A percentile compares a stretch with the other conserved stretches of the same genome.
Conservation (phyloP, 768 basidiomycete species). For the Auriscalpium vulgare region DNA sequence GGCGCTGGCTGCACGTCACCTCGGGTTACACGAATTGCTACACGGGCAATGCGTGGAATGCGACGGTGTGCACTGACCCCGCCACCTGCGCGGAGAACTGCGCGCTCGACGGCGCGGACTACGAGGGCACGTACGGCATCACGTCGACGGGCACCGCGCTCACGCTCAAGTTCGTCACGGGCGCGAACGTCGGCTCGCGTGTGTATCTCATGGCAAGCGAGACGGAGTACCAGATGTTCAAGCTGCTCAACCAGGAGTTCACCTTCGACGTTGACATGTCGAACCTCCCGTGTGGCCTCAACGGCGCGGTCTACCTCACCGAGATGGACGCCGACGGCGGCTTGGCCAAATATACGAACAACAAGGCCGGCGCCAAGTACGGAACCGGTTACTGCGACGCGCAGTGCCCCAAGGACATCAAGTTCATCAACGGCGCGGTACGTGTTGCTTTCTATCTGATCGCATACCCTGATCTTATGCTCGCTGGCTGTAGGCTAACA, state of each 20-base stretch:
- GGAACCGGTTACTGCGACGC: constrained; percentile 63
- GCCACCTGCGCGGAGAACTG: constrained; percentile 35
- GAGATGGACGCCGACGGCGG: constrained; percentile 57
- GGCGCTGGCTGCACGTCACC: constrained; percentile 33
- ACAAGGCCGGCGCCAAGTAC: constrained; percentile 54
- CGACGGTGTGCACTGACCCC: constrained; percentile 41
- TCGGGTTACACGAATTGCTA: constrained; percentile 36
- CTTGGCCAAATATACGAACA: constrained; percentile 36
- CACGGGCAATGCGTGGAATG: constrained; percentile 50
- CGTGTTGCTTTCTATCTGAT: constrained; percentile 11
- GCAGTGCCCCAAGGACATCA: constrained; percentile 51
- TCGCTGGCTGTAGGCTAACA: constrained; percentile 33
- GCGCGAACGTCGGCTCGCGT: constrained; percentile 28
- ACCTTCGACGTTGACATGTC: constrained; percentile 54
- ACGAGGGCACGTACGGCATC: constrained; percentile 26
- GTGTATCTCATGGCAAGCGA: constrained; percentile 44
- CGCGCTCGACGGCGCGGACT: constrained; percentile 28
- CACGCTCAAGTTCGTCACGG: constrained; percentile 26
- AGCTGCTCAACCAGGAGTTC: constrained; percentile 49
- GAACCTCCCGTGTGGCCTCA: constrained; percentile 50
- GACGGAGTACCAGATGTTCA: constrained; percentile 39
- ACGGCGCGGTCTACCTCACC: constrained; percentile 54
- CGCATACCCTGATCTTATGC: background rate
- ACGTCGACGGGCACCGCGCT: constrained; percentile 19
- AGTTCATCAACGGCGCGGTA: constrained; percentile 51